Base-by-base conservation (phyloP, 208 protist species). In the Leishmania major region DNA sequence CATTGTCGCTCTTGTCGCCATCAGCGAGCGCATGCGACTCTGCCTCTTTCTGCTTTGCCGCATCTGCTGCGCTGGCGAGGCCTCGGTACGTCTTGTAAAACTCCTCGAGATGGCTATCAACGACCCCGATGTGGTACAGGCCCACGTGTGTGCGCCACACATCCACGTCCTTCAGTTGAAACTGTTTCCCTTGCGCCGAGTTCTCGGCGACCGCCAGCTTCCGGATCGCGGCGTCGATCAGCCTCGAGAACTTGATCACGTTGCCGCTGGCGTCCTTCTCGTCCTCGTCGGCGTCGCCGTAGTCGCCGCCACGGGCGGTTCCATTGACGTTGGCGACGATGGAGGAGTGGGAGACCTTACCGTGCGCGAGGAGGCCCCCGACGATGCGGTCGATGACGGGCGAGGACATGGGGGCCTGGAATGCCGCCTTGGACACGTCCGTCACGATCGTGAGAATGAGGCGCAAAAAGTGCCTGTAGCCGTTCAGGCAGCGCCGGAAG, bases 401-500 rank as follows among this genome's bases (percentile, higher is more conserved):
- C 11, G 51, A 75, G 15, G 80, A 86, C 55, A 81, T 69, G 78
- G 84, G 83, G 3, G 75, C 49, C 45, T 77, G 43, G 59, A 84
- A 80, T 71, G 80, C 49, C 51, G 87, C 67, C 84, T 89, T 92
- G 45, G 80, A 77, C 3, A 76, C 77, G 64, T 91, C 84, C 70
- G 84, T 75, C 53, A 91, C 82, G 35, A 97, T 66, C 17, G 92
- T 97, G 35, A 97, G 75, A 70, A 95, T 78, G 67, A 94, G 88
- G 1, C 94, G 91, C 40, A 95, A 62, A 51, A 92, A 94, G 64
- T 82, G 51, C 55, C n/a, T 53, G 49, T 82, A 86, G 83, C 83
- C 83, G 17, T 79, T 76, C 28, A 82, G 47, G 51, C 72, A 81
- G 67, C 72, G 60, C 69, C 71, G 57, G 47, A 75, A 71, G 78